Conservation (phyloP, 805 yeast genomes). For the Wickerhamiella occidentalis region DNA sequence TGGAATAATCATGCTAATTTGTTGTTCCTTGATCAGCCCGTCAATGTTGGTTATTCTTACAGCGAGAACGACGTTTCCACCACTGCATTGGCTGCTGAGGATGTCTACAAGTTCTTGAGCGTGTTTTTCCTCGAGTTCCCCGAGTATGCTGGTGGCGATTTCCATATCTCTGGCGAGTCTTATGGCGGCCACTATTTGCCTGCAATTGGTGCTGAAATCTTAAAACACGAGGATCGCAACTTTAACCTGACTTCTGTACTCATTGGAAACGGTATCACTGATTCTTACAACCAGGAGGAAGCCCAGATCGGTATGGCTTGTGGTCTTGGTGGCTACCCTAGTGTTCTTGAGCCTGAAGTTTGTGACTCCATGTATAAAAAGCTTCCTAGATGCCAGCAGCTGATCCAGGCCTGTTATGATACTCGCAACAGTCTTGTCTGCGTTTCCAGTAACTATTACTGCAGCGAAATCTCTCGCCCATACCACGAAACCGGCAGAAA, state of each 20-base stretch:
- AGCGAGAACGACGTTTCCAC: slow-evolving; percentile 24
- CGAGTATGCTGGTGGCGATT: slow-evolving; percentile 44
- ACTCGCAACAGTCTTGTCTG: slow-evolving; percentile 69
- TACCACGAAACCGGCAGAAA: slow-evolving; percentile 81
- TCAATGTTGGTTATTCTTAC: slow-evolving; percentile 88
- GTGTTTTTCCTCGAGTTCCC: slow-evolving; percentile 84
- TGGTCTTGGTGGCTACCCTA: slow-evolving; percentile 71
- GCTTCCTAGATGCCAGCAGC: slow-evolving; percentile 64
- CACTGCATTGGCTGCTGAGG: slow-evolving; percentile 63
- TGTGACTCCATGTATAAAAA: slow-evolving; percentile 58
- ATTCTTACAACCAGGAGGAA: slow-evolving; percentile 67
- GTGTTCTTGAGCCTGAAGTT: slow-evolving; percentile 65
- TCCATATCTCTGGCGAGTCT: slow-evolving; percentile 94
- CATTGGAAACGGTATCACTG: slow-evolving; percentile 92
- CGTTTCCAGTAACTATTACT: slow-evolving; percentile 82
- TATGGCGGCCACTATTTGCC: slow-evolving; percentile 96
- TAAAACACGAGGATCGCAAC: slow-evolving; percentile 47
- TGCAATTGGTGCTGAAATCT: slow-evolving; percentile 51
- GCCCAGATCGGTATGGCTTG: slow-evolving; percentile 92
- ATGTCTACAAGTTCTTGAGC: slow-evolving; percentile 76
- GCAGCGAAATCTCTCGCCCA: slow-evolving; percentile 69
- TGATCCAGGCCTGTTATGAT: slow-evolving; percentile 70
- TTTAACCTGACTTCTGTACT: slow-evolving; percentile 68
- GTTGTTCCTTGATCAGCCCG: slow-evolving; percentile 89
- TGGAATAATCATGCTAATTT: slow-evolving; percentile 93